Percentiles rank a stretch among this genome's conserved stretches.
phyloP scores from a whole-genome alignment of 495 filamentous ascomycete genomes.

The Neurospora sp. region DNA sequence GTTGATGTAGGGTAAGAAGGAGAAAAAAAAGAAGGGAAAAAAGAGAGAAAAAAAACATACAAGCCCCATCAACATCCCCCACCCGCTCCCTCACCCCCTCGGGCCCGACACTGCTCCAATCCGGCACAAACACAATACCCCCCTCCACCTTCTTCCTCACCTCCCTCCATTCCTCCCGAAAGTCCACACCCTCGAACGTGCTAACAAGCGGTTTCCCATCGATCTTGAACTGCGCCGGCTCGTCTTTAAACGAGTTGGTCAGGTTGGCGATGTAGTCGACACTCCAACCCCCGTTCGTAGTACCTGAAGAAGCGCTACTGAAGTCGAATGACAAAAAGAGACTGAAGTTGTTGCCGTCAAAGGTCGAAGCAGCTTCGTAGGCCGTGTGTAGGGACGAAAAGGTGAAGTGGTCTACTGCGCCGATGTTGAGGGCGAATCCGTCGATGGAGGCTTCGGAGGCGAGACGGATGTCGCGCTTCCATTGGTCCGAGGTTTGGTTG shows the following conservation, averaged over 20 bases:
- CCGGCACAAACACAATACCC: constrained; percentile 45
- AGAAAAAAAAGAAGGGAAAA: background rate
- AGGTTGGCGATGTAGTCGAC: constrained; percentile 37
- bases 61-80: constrained; percentile 38
- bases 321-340: constrained; percentile 7
- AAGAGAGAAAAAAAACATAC: constrained; percentile 3
- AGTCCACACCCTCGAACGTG: constrained; percentile 53
- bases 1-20: too few relatives aligned
- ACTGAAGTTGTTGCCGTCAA: background rate
- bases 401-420: constrained; percentile 35
- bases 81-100: constrained; percentile 26
- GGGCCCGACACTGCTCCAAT: constrained; percentile 46
- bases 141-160: constrained; percentile 35
- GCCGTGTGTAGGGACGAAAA: constrained; percentile 36
- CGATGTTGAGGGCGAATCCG: constrained; percentile 59
- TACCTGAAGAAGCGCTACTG: constrained; percentile 14
- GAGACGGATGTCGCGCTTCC: constrained; percentile 45
- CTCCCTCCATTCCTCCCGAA: constrained; percentile 39
- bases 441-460: constrained; percentile 52
- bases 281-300: constrained; percentile 27
- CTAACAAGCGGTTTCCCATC: constrained; percentile 36
- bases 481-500: constrained; percentile 37
- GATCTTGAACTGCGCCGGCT: constrained; percentile 40
- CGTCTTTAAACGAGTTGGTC: constrained; percentile 41
- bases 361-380: constrained; percentile 23